phyloP scores from a whole-genome alignment of 148 eudicot genomes.

The Camellia lanceoleosa region DNA sequence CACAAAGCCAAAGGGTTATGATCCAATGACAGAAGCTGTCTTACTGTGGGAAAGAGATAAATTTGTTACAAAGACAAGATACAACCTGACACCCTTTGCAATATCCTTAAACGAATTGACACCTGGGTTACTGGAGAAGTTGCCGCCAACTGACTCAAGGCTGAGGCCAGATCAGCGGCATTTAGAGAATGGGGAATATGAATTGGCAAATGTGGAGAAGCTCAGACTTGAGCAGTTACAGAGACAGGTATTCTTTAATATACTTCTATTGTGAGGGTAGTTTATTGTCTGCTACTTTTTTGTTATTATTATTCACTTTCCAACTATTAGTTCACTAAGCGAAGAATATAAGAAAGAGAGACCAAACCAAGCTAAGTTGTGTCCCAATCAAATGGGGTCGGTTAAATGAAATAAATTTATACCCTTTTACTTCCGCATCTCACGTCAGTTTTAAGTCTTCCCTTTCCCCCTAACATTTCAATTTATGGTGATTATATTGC shows the following conservation, averaged over 20 bases:
- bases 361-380: no score
- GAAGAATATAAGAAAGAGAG: not conserved
- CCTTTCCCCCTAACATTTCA: no score
- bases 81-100: constrained; percentile 88
- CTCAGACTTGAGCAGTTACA: constrained; percentile 90
- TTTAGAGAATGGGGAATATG: constrained; percentile 93
- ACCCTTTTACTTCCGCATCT: no score
- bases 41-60: constrained; percentile 94
- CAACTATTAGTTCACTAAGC: not conserved
- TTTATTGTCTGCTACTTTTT: not conserved
- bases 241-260: constrained; percentile 59
- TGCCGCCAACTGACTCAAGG: constrained; percentile 97
- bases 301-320: not conserved
- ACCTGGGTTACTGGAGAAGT: constrained; percentile 62
- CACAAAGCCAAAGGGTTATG: constrained; percentile 88
- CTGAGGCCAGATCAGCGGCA: constrained; percentile 94
- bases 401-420: no score
- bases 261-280: not conserved
- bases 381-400: no score
- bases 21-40: constrained; percentile 96
- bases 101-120: constrained; percentile 90
- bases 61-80: constrained; percentile 68
- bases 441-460: no score
- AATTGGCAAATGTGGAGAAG: constrained; percentile 86
- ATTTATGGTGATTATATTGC: no score